phyloP scores from a whole-genome alignment of 2,329 filamentous ascomycete genomes.

The Aureobasidium sp. region DNA sequence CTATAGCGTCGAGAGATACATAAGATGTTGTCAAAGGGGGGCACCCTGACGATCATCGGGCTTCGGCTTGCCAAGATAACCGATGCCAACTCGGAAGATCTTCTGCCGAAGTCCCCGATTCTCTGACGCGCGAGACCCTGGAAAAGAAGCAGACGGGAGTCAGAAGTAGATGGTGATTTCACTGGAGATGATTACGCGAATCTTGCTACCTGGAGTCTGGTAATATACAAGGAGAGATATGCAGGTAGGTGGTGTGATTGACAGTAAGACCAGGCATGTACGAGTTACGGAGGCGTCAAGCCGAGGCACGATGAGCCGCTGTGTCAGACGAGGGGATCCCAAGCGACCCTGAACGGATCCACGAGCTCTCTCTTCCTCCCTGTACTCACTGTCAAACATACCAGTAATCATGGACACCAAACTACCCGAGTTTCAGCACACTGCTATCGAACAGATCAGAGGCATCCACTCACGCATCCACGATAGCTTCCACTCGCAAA shows the following conservation, averaged over 20 bases:
- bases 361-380: neutral
- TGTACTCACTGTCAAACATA: neutral
- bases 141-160: neutral
- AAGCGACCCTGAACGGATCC: neutral
- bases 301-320: neutral
- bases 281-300: neutral
- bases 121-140: neutral
- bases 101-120: neutral
- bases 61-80: neutral
- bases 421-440: conserved; percentile 32
- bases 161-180: too few relatives aligned
- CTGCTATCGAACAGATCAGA: conserved; percentile 59
- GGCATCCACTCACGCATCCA: conserved; percentile 52
- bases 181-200: too few relatives aligned
- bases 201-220: too few relatives aligned
- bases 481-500: conserved; percentile 65
- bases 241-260: neutral
- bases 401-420: neutral
- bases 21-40: too few relatives aligned
- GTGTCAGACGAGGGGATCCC: conserved; percentile 7
- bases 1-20: too few relatives aligned
- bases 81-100: neutral
- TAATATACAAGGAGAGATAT: neutral
- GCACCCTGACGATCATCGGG: too few relatives aligned
- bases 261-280: too few relatives aligned